Evolutionary conservation across 345 rosid genomes (phyloP).

Genomic region (Streptanthus diversifolius): DNA sequence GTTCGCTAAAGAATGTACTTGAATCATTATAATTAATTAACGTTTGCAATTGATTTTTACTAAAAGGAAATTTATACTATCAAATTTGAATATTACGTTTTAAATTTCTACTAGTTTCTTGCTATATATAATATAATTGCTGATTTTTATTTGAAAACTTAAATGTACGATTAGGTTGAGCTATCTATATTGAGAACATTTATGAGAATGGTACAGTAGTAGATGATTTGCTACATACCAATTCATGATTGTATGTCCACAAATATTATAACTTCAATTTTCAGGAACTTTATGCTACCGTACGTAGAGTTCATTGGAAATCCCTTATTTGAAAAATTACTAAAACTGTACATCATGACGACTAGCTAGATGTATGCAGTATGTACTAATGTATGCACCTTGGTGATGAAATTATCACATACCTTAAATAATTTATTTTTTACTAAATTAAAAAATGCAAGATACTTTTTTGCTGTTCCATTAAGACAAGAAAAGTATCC

Average conservation of each 20-base stretch:
- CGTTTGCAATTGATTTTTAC: not conserved
- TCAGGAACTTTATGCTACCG: not conserved
- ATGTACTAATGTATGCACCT: not conserved
- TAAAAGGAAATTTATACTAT: not conserved
- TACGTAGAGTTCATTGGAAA: not conserved
- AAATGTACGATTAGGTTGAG: not conserved
- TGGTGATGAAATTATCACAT: not conserved
- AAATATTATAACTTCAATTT: not conserved
- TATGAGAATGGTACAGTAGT: not conserved
- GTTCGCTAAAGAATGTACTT: not conserved
- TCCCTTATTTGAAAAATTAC: not conserved
- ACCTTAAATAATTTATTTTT: not conserved
- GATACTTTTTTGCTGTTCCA: not conserved
- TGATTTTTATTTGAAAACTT: not conserved
- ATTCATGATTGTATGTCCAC: not conserved
- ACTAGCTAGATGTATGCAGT: not conserved
- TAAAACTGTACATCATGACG: not conserved
- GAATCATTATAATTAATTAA: not conserved
- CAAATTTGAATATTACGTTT: not conserved
- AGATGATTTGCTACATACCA: not conserved
- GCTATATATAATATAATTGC: not conserved
- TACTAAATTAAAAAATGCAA: not conserved
- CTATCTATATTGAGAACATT: not conserved
- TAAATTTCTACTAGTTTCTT: not conserved
- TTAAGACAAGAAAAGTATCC: slow-evolving; percentile 18